Evolutionary conservation across 1,284 basidiomycete genomes (phyloP).

Genomic region (Malassezia slooffiae): DNA sequence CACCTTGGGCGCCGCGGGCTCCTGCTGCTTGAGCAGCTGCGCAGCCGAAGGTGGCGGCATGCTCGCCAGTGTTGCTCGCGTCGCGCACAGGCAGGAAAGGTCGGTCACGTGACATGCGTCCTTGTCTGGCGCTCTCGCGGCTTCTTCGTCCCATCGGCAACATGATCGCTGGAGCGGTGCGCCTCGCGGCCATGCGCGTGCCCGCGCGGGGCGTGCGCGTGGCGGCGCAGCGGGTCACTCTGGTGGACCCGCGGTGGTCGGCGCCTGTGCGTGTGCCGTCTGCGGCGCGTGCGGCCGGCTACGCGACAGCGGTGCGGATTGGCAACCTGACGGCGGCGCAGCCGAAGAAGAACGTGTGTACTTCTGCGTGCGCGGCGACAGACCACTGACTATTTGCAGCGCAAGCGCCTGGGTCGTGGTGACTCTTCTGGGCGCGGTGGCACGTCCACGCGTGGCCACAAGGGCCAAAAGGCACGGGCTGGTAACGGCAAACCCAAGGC

Average conservation of each 20-base stretch:
- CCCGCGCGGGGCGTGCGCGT: constrained; percentile 1
- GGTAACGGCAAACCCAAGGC: constrained; percentile 75
- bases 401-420: constrained; percentile 87
- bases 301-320: constrained; percentile 8
- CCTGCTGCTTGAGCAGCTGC: constrained; percentile 7
- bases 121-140: not conserved
- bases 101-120: not conserved
- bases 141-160: not conserved
- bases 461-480: constrained; percentile 85
- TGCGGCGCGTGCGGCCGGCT: not conserved
- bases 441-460: constrained; percentile 83
- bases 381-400: too few species aligned
- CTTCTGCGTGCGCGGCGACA: not conserved
- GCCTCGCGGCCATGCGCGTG: constrained; percentile 1
- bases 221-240: too few species aligned
- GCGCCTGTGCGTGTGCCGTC: not conserved
- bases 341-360: constrained; percentile 7
- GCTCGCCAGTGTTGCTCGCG: not conserved
- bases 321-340: constrained; percentile 15
- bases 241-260: not conserved
- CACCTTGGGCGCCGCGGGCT: not conserved
- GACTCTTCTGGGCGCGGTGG: constrained; percentile 80
- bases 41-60: constrained; percentile 11
- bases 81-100: too few species aligned
- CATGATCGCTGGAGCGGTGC: constrained; percentile 3